These are phyloP conservation scores for Gossypium bickii DNA, from an alignment of 345 rosid genomes.

Conservation along the genomic window DNA sequence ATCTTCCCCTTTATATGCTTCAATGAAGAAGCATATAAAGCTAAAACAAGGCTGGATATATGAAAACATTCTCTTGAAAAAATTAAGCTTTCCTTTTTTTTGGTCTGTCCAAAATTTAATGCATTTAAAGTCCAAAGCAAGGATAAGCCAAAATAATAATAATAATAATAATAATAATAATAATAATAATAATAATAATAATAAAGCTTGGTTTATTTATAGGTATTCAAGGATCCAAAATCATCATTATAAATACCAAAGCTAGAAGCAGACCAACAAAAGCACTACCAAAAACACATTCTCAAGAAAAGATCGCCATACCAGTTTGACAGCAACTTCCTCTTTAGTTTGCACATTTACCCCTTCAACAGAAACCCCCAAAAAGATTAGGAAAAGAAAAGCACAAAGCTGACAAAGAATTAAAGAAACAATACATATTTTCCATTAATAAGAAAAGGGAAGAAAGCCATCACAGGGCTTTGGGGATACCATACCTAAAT, in stretches of 20 bases:
- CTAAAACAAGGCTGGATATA: neutral
- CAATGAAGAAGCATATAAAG: neutral
- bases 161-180: no score
- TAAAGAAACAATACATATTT: neutral
- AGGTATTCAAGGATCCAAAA: neutral
- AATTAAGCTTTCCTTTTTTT: neutral
- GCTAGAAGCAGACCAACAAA: neutral
- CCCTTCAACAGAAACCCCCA: constrained; percentile 27
- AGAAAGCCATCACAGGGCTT: neutral
- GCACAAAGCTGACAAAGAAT: neutral
- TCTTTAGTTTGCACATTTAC: constrained; percentile 79
- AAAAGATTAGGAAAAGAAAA: neutral
- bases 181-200: neutral
- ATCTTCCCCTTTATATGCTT: neutral
- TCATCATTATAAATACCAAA: constrained; percentile 1
- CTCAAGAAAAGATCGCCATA: constrained; percentile 24
- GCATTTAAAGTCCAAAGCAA: no score
- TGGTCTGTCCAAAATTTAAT: no score
- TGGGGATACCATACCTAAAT: constrained; percentile 42
- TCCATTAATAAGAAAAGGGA: neutral
- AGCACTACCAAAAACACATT: neutral
- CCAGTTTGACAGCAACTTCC: constrained; percentile 81
- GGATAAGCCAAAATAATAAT: neutral
- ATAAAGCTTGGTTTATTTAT: neutral
- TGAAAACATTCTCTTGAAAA: neutral